Base-by-base conservation (phyloP, 2,329 filamentous ascomycete species). In the Cercospora sojina region DNA sequence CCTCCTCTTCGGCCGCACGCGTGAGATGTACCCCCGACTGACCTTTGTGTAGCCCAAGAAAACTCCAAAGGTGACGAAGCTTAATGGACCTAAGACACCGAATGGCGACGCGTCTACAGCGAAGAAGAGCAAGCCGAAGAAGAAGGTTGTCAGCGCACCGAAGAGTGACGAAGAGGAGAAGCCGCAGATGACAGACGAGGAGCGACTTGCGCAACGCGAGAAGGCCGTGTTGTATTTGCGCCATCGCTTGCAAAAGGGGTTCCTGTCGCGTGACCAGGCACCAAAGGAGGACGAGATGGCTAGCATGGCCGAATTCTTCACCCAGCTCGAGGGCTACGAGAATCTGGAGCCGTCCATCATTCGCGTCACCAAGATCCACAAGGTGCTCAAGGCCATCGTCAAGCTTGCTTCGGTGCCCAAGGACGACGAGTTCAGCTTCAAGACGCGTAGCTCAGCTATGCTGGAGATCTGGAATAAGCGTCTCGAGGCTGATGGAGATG, bases 351-450 rank as follows among this genome's bases (percentile, higher is more conserved):
- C 91, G 31, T 88, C 88, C 71, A 95, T 97, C 73, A 97, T 98
- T 74, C 88, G 91, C 70, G 84, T 83, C 13, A 99, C 95, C 69
- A 99, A 98, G 85, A 97, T 99, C 80, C 94, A 98, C 87, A 99
- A 99, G 83, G 94, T 99, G 10, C 85, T 99, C 65, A 97, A 96
- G 82, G 93, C 90, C 4, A 95, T 99, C 71, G 83, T 97, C 74
- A 97, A 97, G 83, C 84, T 99, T 8, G 86, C 89, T 51, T 85
- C 85, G 3, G 96, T 99, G 72, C 93, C 93, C 5, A 90, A 89
- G 68, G 95, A 99, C 71, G 91, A 93, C 38, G 91, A 96, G 71
- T 96, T 90, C 79, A 83, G 91, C 64, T 97, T 99, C 86, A 96
- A 95, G 82, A 83, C 88, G 70, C 90, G 95, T 60, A 93, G 92